These are phyloP conservation scores for Aspergillus persii DNA, from an alignment of 2,329 filamentous ascomycete genomes.

Conservation along the genomic window DNA sequence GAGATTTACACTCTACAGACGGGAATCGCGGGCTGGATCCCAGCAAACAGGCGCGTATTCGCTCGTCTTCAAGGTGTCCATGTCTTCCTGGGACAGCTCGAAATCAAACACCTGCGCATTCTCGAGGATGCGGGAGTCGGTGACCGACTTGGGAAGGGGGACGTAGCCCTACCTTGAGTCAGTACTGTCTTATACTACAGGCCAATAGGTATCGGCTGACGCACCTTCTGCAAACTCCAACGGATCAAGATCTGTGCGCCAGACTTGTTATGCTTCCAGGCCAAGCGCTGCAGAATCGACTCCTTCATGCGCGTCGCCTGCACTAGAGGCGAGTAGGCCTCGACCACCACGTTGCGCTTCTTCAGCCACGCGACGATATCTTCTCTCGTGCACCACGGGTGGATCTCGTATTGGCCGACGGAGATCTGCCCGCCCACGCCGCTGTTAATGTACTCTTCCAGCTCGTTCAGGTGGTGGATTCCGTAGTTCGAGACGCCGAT, in stretches of 20 bases:
- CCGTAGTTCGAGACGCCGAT: conserved; percentile 43
- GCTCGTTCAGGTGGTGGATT: conserved; percentile 40
- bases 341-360: conserved; percentile 59
- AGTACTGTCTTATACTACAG: not conserved
- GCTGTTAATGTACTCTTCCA: conserved; percentile 40
- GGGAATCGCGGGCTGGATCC: conserved; percentile 49
- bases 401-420: conserved; percentile 85
- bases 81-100: conserved; percentile 57
- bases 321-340: conserved; percentile 54
- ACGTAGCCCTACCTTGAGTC: conserved; percentile 51
- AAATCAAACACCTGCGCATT: conserved; percentile 62
- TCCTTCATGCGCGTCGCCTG: conserved; percentile 52
- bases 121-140: conserved; percentile 58
- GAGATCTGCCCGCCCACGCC: conserved; percentile 64
- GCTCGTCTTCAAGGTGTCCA: conserved; percentile 54
- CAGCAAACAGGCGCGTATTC: conserved; percentile 58
- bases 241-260: conserved; percentile 58
- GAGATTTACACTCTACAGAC: conserved; percentile 13
- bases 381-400: conserved; percentile 78
- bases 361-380: conserved; percentile 79
- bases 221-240: conserved; percentile 60
- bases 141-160: conserved; percentile 62
- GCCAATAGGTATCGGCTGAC: not conserved
- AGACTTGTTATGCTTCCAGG: conserved; percentile 58
- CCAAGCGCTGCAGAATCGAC: conserved; percentile 49